These are phyloP conservation scores for Pseudonectria buxi DNA, from an alignment of 2,329 filamentous ascomycete genomes.

Conservation along the genomic window DNA sequence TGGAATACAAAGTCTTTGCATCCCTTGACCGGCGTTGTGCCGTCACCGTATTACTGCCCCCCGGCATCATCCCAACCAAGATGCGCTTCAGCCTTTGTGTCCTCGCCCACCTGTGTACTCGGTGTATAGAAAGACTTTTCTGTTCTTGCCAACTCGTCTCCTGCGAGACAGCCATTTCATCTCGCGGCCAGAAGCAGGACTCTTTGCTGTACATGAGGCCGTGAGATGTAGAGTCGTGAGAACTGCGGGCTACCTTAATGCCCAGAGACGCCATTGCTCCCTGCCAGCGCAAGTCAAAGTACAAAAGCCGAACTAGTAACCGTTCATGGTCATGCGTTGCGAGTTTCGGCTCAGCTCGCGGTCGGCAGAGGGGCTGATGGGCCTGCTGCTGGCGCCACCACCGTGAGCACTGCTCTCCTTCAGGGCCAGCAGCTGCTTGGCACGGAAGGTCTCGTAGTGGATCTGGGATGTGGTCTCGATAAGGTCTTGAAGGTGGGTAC, in stretches of 20 bases:
- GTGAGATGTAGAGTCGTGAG: constrained; percentile 26
- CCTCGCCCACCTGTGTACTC: constrained; percentile 16
- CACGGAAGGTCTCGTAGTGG: constrained; percentile 99
- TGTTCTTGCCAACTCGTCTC: constrained; percentile 8
- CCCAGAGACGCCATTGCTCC: constrained; percentile 29
- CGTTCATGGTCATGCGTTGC: constrained; percentile 97
- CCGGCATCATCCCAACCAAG: constrained; percentile 6
- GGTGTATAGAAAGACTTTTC: constrained; percentile 12
- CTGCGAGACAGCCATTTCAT: constrained; percentile 11
- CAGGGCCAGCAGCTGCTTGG: constrained; percentile 93
- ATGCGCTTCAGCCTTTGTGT: constrained; percentile 9
- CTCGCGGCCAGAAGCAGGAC: constrained; percentile 17
- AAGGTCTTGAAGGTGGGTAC: constrained; percentile 95
- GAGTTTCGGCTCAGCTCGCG: constrained; percentile 95
- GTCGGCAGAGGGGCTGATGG: constrained; percentile 92
- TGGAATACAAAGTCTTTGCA: constrained; percentile 1
- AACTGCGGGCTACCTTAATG: constrained; percentile 22
- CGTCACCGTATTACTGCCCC: constrained; percentile 1
- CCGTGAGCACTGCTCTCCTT: constrained; percentile 95
- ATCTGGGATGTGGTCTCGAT: constrained; percentile 99
- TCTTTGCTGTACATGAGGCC: constrained; percentile 24
- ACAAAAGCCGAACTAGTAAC: constrained; percentile 60
- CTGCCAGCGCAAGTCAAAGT: constrained; percentile 25
- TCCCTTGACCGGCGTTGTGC: constrained; percentile 1
- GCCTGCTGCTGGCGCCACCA: constrained; percentile 66